These are phyloP conservation scores for Teratosphaeria gauchensis DNA, from an alignment of 2,329 filamentous ascomycete genomes.

Conservation along the genomic window DNA sequence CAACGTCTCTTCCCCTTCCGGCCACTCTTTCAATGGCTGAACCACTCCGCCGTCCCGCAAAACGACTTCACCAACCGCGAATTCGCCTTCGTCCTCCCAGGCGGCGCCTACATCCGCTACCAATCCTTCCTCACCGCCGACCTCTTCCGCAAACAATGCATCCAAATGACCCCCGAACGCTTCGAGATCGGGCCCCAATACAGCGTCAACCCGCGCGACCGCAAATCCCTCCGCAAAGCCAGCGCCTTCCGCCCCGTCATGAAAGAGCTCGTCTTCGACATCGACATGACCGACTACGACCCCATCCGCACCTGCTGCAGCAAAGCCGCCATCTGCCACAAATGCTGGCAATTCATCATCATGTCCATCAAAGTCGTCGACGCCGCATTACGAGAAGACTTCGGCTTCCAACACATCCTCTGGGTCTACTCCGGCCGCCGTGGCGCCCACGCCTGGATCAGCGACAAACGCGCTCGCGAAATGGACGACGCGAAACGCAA, in stretches of 20 bases:
- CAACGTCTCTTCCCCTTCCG: conserved; percentile 92
- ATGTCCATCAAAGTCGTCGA: conserved; percentile 97
- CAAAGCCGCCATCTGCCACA: conserved; percentile 84
- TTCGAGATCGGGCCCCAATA: conserved; percentile 99
- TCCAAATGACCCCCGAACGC: conserved; percentile 78
- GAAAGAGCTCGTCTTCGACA: conserved; percentile 98
- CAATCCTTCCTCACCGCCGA: conserved; percentile 66
- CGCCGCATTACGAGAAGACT: conserved; percentile 77
- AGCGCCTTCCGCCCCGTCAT: conserved; percentile 75
- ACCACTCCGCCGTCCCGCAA: conserved; percentile 77
- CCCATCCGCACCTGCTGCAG: conserved; percentile 91
- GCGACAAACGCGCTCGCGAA: conserved; percentile 72
- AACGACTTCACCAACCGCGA: conserved; percentile 88
- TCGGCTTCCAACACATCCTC: conserved; percentile 92
- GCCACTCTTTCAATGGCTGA: conserved; percentile 94
- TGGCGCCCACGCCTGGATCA: conserved; percentile 97
- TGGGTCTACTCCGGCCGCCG: conserved; percentile 98
- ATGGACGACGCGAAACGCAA: conserved; percentile 80
- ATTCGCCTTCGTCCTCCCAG: conserved; percentile 90
- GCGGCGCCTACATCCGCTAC: conserved; percentile 86
- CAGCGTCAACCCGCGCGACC: conserved; percentile 82
- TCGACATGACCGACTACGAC: conserved; percentile 98
- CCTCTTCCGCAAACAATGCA: conserved; percentile 77
- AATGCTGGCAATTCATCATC: conserved; percentile 94
- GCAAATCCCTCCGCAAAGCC: conserved; percentile 74